phyloP scores from a whole-genome alignment of 148 eudicot species.

The Persicaria tinctoria region DNA sequence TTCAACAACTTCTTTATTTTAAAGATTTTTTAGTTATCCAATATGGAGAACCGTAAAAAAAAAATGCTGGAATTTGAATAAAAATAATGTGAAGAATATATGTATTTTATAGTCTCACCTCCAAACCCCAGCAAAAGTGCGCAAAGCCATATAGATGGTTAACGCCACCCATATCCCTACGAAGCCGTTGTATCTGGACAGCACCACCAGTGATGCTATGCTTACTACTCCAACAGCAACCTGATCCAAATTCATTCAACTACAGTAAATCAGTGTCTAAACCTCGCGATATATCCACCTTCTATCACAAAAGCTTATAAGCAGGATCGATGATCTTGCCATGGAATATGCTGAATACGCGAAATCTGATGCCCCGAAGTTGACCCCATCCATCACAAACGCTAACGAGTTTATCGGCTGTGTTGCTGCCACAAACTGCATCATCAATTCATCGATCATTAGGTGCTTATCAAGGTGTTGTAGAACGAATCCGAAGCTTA shows the following conservation, averaged over 20 bases:
- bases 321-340: slow-evolving; percentile 31
- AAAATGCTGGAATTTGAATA: too few species aligned
- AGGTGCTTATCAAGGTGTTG: background rate
- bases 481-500: background rate
- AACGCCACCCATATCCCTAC: slow-evolving; percentile 89
- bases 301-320: background rate
- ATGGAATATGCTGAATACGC: slow-evolving; percentile 79
- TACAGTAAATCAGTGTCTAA: background rate
- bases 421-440: slow-evolving; percentile 71
- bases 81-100: too few species aligned
- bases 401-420: slow-evolving; percentile 77
- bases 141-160: slow-evolving; percentile 74
- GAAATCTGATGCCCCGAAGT: slow-evolving; percentile 85
- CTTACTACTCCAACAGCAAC: slow-evolving; percentile 59
- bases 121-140: slow-evolving; percentile 79
- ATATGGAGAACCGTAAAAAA: too few species aligned
- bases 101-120: too few species aligned
- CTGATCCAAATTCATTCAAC: slow-evolving; percentile 23
- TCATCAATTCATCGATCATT: background rate
- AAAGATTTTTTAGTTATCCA: too few species aligned
- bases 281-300: too few species aligned
- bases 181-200: slow-evolving; percentile 55
- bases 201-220: slow-evolving; percentile 52
- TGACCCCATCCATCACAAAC: slow-evolving; percentile 75
- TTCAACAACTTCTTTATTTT: too few species aligned